A percentile compares a stretch with the other conserved stretches of the same genome.
Evolutionary conservation across 257 asterid genomes (phyloP).

Genomic region (Solanum dulcamara): DNA sequence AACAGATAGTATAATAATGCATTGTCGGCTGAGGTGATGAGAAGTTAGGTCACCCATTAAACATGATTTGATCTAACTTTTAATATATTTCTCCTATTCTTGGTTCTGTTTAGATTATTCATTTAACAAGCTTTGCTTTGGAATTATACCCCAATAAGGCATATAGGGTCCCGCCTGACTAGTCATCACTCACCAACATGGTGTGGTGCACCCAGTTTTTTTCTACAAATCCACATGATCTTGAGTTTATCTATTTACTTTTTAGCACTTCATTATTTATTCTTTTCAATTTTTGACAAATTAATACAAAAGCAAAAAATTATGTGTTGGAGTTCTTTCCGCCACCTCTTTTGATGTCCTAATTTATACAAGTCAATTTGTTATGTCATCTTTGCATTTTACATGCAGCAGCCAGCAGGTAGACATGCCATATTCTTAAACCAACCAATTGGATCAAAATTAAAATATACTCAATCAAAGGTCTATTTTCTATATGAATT

Average conservation of each 20-base stretch:
- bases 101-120: neutral
- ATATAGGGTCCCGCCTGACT: slow-evolving; percentile 6
- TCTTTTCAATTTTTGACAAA: neutral
- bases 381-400: neutral
- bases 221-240: neutral
- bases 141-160: slow-evolving; percentile 10
- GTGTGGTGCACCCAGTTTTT: slow-evolving; percentile 12
- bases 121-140: neutral
- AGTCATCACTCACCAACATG: slow-evolving; percentile 6
- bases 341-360: neutral
- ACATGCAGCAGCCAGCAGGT: neutral
- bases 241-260: neutral
- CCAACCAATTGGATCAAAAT: neutral
- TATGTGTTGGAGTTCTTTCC: neutral
- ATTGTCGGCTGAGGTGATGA: slow-evolving; percentile 36
- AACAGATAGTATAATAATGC: slow-evolving; percentile 30
- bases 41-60: slow-evolving; percentile 36
- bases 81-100: neutral
- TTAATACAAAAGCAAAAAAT: neutral
- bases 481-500: neutral
- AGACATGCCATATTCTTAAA: neutral
- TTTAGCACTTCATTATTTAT: slow-evolving; percentile 1
- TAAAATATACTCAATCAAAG: neutral
- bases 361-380: neutral
- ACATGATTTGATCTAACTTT: neutral